These are phyloP conservation scores for Chaetomium olivaceum DNA, from an alignment of 2,329 filamentous ascomycete genomes.

Conservation along the genomic window DNA sequence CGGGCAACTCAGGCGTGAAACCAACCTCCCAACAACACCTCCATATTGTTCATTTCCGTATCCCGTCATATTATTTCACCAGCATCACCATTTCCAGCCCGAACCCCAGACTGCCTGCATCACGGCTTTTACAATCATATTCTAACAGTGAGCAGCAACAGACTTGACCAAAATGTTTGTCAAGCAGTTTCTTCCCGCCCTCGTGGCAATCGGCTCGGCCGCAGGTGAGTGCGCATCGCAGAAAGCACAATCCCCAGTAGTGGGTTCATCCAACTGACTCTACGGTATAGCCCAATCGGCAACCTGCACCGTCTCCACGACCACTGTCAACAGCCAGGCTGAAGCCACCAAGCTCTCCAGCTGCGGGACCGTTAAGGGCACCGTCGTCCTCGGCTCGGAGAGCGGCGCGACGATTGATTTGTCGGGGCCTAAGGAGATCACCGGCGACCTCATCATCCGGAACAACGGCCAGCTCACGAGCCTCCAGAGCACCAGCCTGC, in stretches of 20 bases:
- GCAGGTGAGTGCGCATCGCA: slow-evolving; percentile 40
- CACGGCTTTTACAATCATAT: not conserved
- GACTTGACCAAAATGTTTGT: slow-evolving; percentile 45
- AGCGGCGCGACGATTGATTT: slow-evolving; percentile 62
- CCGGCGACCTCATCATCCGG: slow-evolving; percentile 57
- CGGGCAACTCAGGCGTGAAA: not conserved
- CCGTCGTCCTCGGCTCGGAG: slow-evolving; percentile 62
- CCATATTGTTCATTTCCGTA: not conserved
- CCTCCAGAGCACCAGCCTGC: slow-evolving; percentile 62
- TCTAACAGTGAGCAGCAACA: slow-evolving; percentile 27
- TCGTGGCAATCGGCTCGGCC: slow-evolving; percentile 43
- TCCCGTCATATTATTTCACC: slow-evolving; percentile 20
- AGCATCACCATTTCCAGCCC: slow-evolving; percentile 7
- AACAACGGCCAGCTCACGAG: slow-evolving; percentile 64
- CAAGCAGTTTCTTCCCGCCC: slow-evolving; percentile 46
- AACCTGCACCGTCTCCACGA: slow-evolving; percentile 37
- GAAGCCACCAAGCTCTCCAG: slow-evolving; percentile 59
- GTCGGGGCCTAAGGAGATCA: slow-evolving; percentile 58
- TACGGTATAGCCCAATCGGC: slow-evolving; percentile 38
- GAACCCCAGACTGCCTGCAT: too few species aligned
- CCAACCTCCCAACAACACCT: not conserved
- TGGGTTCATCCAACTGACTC: slow-evolving; percentile 16
- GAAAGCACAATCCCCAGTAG: not conserved
- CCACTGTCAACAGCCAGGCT: slow-evolving; percentile 63
- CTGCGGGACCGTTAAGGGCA: slow-evolving; percentile 70